Base-by-base conservation (phyloP, 371 early-diverging fungal genomes). In the Cokeromyces recurvatus region DNA sequence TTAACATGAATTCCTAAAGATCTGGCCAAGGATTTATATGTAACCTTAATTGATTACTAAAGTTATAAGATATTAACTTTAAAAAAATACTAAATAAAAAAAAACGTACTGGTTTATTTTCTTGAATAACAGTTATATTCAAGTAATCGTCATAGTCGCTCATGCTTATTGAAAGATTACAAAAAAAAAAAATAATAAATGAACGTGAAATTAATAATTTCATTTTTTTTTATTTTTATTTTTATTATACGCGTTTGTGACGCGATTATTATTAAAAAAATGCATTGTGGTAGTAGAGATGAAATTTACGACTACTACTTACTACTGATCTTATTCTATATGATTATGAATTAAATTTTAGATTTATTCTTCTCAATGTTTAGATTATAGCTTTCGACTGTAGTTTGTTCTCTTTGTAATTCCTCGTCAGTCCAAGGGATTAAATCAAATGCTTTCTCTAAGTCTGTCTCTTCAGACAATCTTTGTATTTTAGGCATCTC, bases 361-460 rank as follows among this genome's bases (percentile, higher is more conserved):
- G 29, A 27, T 27, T 5, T 27, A 27, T 27, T 27, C 11, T 27
- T 27, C 11, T n/a, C n/a, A n/a, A n/a, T n/a, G n/a, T n/a, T n/a
- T n/a, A n/a, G n/a, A n/a, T n/a, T n/a, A n/a, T n/a, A n/a, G n/a
- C n/a, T n/a, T n/a, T n/a, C n/a, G n/a, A n/a, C n/a, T n/a, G n/a
- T n/a, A n/a, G n/a, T n/a, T n/a, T n/a, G n/a, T 23, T 54, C 51
- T 47, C 53, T 43, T 10, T 29, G 10, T 24, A 55, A 4, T 20
- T 63, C 63, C 14, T 63, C 38, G 3, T 57, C 59, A 10, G 58
- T 51, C 63, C 63, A 63, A 24, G 63, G 55, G 19, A 38, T 34
- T 12, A 63, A 34, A 21, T 54, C 54, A 17, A 44, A 43, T 34
- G 4, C 35, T 34, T 34, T 15, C 35, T 34, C 7, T 4, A 34